Evolutionary conservation across 345 rosid species (phyloP), one percentile per base, ranked within the genome.

Genomic region (Lepidium aucheri): DNA sequence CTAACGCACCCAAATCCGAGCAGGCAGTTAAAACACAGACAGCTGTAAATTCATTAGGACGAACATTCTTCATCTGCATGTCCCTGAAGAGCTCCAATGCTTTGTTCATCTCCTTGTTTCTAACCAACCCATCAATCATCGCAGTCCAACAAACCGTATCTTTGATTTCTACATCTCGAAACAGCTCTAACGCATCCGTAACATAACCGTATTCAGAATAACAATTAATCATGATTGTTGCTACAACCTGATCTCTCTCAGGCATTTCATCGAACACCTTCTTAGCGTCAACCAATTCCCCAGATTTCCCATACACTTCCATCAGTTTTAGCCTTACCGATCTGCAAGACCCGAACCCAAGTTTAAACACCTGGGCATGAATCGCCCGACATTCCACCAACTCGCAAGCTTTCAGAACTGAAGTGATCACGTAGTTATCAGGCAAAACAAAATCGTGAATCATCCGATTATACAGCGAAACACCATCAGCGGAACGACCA

Each of bases 81-180:
- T 74, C 65, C 60, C 80, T 82, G 53, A 88, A 85, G 51, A 75
- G 63, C 75, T 78, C 78, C 69, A 85, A 69, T 12, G 87, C 95
- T 72, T 63, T 75, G 72, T 79, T 78, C 86, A 77, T 70, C 75
- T 84, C 80, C 47, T 71, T 80, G 79, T 82, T 82, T 76, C 76
- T 73, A 33, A 79, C 85, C 68, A 83, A 63, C 65, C 91, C 89
- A 49, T 79, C 86, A 65, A 85, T 85, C 89, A 85, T 79, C 4
- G 85, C 85, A 2, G 89, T 88, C 91, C 91, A 85, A 66, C 87
- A 80, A 50, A 84, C 83, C 0, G 84, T 80, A 70, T 87, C 94
- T 74, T 80, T 83, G 15, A 22, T 17, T 70, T 70, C 16, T 12
- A 83, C 80, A 74, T 56, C 60, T 67, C 36, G 49, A 38, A 87